Percentiles rank a stretch among this genome's conserved stretches.
Evolutionary conservation across 805 yeast species (phyloP).

Genomic region (Brettanomyces naardenensis): DNA sequence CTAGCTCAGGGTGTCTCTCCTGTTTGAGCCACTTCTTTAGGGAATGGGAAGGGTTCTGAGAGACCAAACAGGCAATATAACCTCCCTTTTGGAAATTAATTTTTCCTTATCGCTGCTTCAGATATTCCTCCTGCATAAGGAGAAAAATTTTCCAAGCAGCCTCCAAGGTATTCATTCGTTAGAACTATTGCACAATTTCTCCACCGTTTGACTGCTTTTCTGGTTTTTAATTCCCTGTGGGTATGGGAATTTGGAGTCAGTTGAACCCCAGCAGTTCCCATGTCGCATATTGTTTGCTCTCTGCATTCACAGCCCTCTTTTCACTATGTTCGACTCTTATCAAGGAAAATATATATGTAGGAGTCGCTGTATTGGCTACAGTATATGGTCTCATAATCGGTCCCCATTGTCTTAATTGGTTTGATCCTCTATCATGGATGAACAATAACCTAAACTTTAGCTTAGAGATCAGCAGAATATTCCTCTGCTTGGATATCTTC

Average conservation of each 20-base stretch:
- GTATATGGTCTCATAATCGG: conserved; percentile 52
- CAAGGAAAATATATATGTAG: conserved; percentile 49
- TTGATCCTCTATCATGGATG: conserved; percentile 41
- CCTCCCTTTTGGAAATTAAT: too few relatives aligned
- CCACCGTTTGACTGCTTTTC: too few relatives aligned
- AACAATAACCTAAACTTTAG: conserved; percentile 45
- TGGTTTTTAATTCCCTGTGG: too few relatives aligned
- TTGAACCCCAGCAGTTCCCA: conserved; percentile 23
- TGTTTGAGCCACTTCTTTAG: too few relatives aligned
- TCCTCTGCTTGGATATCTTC: conserved; percentile 59
- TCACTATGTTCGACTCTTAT: conserved; percentile 48
- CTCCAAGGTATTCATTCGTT: too few relatives aligned
- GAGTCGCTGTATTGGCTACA: conserved; percentile 58
- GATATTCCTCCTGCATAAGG: too few relatives aligned
- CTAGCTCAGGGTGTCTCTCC: too few relatives aligned
- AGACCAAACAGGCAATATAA: too few relatives aligned
- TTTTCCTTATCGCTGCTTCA: too few relatives aligned
- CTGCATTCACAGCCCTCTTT: conserved; percentile 49
- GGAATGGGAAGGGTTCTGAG: too few relatives aligned
- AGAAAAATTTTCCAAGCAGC: too few relatives aligned
- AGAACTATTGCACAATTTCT: too few relatives aligned
- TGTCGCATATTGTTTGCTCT: conserved; percentile 46
- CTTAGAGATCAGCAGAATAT: conserved; percentile 49
- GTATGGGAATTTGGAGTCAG: conserved; percentile 24
- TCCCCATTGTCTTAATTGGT: conserved; percentile 51